phyloP scores from a whole-genome alignment of 768 basidiomycete species.

The Leccinum disarticulatum region DNA sequence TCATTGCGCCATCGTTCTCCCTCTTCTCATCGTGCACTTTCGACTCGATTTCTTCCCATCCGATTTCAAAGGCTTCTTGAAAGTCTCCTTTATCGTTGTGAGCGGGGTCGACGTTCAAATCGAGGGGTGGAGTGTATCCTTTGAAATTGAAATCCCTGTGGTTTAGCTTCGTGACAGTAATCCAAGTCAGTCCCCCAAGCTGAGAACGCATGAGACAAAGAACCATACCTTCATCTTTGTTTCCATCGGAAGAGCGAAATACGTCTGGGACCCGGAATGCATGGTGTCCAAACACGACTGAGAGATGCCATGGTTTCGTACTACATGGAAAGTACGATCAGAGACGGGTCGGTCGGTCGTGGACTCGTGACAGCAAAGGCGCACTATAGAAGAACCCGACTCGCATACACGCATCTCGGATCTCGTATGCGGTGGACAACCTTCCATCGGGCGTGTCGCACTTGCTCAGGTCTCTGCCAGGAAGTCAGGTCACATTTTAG shows the following conservation, averaged over 20 bases:
- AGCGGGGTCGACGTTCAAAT: too few species aligned
- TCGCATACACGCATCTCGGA: conserved; percentile 74
- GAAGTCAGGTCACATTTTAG: neutral
- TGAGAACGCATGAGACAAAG: neutral
- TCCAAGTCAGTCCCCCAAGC: neutral
- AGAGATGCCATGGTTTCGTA: conserved; percentile 74
- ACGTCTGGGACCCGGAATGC: conserved; percentile 49
- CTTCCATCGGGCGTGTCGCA: conserved; percentile 32
- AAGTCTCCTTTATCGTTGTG: too few species aligned
- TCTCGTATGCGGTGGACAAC: conserved; percentile 48
- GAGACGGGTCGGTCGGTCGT: neutral
- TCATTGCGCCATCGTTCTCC: too few species aligned
- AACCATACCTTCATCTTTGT: conserved; percentile 62
- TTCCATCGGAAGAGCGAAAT: conserved; percentile 65
- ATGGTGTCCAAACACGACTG: conserved; percentile 46
- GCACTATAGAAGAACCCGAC: conserved; percentile 86
- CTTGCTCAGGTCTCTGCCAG: conserved; percentile 20
- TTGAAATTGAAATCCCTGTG: conserved; percentile 73
- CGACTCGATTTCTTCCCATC: too few species aligned
- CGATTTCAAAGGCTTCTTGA: too few species aligned
- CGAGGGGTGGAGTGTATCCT: conserved; percentile 70
- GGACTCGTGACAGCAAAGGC: conserved; percentile 9
- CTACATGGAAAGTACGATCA: conserved; percentile 36
- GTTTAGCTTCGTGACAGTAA: conserved; percentile 49
- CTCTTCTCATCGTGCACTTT: too few species aligned